These are phyloP conservation scores for Nematocida minor DNA, from an alignment of 371 early-diverging fungal species.

Conservation along the genomic window DNA sequence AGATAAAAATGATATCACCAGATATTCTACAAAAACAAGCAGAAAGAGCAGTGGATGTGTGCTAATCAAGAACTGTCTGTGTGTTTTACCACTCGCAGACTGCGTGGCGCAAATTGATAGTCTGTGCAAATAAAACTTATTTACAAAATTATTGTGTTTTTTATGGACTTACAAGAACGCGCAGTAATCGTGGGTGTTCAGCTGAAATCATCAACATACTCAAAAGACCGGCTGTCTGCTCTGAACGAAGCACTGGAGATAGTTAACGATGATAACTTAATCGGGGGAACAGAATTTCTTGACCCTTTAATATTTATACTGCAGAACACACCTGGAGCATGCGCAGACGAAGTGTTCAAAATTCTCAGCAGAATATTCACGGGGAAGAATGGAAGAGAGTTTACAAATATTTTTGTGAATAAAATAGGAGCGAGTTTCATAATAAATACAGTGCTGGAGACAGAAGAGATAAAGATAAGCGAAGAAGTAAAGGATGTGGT, in stretches of 20 bases:
- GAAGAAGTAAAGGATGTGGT: background rate
- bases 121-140: background rate
- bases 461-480: background rate
- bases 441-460: background rate
- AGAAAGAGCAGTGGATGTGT: no score
- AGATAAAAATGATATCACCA: no score
- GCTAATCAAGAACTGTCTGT: no score
- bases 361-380: conserved; percentile 21
- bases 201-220: conserved; percentile 36
- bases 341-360: background rate
- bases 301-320: background rate
- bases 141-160: conserved; percentile 3
- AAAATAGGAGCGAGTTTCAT: background rate
- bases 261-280: conserved; percentile 23
- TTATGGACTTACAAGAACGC: conserved; percentile 43
- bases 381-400: conserved; percentile 35
- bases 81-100: no score
- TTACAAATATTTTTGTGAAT: conserved; percentile 24
- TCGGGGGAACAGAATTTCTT: conserved; percentile 38
- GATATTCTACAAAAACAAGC: no score
- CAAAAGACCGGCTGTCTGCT: conserved; percentile 23
- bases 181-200: conserved; percentile 25
- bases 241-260: conserved; percentile 27
- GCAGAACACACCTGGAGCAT: background rate
- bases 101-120: no score